Evolutionary conservation across 2,329 filamentous ascomycete genomes (phyloP), one percentile per base, ranked within the genome.

Genomic region (Cladosporium sp.): DNA sequence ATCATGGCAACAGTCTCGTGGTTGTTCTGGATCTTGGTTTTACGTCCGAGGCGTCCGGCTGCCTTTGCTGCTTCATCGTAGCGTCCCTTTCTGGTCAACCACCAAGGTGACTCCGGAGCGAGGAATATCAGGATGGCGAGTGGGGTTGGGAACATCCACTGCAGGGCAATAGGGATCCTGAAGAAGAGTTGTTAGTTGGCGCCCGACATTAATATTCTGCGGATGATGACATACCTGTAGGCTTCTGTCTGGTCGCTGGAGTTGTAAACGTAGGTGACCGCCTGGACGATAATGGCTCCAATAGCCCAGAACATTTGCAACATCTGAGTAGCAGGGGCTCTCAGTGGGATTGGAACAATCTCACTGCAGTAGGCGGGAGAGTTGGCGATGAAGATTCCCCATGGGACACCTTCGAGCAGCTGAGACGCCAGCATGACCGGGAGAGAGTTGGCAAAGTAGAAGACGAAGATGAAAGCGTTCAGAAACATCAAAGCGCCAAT

Each of bases 251-350:
- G 51, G 13, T 52, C 0, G 42, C 52, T 59, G 40, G 59, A 60
- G 54, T 80, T 70, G 69, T 80, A 82, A 41, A 65, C 61, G 62
- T 78, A 83, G 47, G 77, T 78, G 54, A 79, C 72, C 51, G 67
- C 79, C 22, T 72, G 77, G 19, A 83, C 80, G 52, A 84, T 80
- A 61, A 84, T 83, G 27, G 67, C 64, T 25, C 80, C 80, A 60
- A 84, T 78, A 16, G 79, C 76, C 80, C 80, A 84, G 69, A 79
- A 80, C 79, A 83, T 83, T 68, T 84, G 80, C 65, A 84, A 58
- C 75, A 79, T 83, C 66, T 79, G 76, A 2, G 80, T 84, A 3
- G 73, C 74, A 15, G 78, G 75, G 49, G 76, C 80, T 63, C 80
- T 68, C 50, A 84, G 65, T 59, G 69, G 68, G 49, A 84, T 73